These are phyloP conservation scores for Colletotrichum sp. DNA, from an alignment of 2,329 filamentous ascomycete species.

Conservation along the genomic window DNA sequence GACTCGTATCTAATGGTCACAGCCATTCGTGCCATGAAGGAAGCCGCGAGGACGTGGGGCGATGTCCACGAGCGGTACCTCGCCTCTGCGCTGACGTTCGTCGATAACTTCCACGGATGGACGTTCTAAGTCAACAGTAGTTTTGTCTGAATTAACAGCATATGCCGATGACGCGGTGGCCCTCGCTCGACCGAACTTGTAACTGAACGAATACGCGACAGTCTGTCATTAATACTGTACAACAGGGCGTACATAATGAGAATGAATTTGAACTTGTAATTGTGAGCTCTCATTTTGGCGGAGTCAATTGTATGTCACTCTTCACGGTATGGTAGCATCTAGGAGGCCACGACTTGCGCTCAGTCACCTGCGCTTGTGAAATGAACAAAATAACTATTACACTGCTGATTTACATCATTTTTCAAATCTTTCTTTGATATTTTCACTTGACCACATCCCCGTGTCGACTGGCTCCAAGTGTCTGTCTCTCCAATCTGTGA, in stretches of 20 bases:
- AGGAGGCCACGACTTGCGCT: fast-evolving
- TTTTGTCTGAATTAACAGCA: background rate
- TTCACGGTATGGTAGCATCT: background rate
- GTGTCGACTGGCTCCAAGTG: background rate
- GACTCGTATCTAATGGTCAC: background rate
- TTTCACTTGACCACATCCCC: fast-evolving
- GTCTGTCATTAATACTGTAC: background rate
- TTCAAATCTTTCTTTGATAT: background rate
- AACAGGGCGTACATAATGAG: background rate
- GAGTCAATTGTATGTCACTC: background rate
- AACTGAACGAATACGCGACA: background rate
- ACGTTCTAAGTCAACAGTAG: constrained; percentile 32
- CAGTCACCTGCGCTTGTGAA: background rate
- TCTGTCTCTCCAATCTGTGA: background rate
- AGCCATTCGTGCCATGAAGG: constrained; percentile 77
- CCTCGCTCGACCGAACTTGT: background rate
- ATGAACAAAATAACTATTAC: fast-evolving
- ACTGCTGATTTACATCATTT: background rate
- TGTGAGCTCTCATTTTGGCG: background rate
- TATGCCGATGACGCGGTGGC: background rate
- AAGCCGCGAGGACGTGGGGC: constrained; percentile 77
- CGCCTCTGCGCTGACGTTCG: constrained; percentile 73
- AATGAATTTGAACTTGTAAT: background rate
- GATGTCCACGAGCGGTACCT: constrained; percentile 71
- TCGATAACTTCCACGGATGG: constrained; percentile 77